Evolutionary conservation across 768 basidiomycete genomes (phyloP).

Genomic region (Boletellus sp.): DNA sequence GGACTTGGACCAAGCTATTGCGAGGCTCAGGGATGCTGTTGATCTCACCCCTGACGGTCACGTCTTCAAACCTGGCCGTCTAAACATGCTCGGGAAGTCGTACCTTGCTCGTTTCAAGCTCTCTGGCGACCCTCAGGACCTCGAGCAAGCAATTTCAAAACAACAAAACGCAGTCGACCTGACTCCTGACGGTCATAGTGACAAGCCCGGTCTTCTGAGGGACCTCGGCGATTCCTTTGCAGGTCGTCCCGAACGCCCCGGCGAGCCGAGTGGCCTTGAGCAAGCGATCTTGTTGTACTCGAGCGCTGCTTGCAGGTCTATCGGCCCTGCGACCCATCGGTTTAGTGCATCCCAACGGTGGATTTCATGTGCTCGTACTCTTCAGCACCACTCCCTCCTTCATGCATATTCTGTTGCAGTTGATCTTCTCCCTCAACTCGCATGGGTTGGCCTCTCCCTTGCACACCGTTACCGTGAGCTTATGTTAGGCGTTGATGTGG

Average conservation of each 20-base stretch:
- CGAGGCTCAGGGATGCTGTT: neutral
- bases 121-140: neutral
- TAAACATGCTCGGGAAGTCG: neutral
- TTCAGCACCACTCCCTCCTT: conserved; percentile 11
- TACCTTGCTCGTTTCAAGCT: neutral
- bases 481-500: conserved; percentile 7
- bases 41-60: neutral
- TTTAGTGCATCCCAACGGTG: conserved; percentile 9
- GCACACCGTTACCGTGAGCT: conserved; percentile 14
- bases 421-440: conserved; percentile 19
- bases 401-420: conserved; percentile 20
- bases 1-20: conserved; percentile 1
- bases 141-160: neutral
- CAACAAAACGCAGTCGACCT: neutral
- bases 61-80: neutral
- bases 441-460: conserved; percentile 16
- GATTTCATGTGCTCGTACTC: neutral
- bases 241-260: neutral
- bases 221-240: neutral
- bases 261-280: neutral
- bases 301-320: conserved; percentile 1
- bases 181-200: neutral
- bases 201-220: neutral
- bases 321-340: neutral
- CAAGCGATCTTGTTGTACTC: conserved; percentile 4